These are phyloP conservation scores for Ascochyta koolunga DNA, from an alignment of 2,329 filamentous ascomycete species.

Conservation along the genomic window DNA sequence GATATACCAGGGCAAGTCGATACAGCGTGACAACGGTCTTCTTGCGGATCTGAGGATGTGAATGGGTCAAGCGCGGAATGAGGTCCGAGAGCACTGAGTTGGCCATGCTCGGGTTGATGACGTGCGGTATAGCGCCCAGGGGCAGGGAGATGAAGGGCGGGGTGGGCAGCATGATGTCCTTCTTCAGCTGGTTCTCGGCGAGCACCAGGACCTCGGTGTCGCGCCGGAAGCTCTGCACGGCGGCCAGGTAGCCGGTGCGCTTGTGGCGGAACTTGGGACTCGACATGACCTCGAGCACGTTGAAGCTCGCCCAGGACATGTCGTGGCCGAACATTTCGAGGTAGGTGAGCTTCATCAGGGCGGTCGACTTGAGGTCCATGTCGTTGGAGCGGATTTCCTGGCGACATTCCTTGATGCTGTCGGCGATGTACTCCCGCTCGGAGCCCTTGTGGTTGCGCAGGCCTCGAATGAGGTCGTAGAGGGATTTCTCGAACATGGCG, in stretches of 20 bases:
- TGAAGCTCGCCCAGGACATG: conserved; percentile 99
- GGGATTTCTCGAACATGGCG: conserved; percentile 94
- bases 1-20: conserved; percentile 91
- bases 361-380: conserved; percentile 97
- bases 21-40: conserved; percentile 97
- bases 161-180: conserved; percentile 78
- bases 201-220: conserved; percentile 98
- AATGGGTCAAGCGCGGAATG: conserved; percentile 84
- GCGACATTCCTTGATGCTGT: conserved; percentile 93
- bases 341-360: conserved; percentile 93
- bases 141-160: conserved; percentile 83
- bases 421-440: conserved; percentile 93
- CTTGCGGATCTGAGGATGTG: conserved; percentile 83
- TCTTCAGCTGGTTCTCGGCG: conserved; percentile 95
- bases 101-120: conserved; percentile 90
- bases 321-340: conserved; percentile 99
- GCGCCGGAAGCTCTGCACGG: conserved; percentile 92
- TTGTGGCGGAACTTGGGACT: conserved; percentile 94
- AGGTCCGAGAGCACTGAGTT: conserved; percentile 88
- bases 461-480: conserved; percentile 97
- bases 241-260: conserved; percentile 90
- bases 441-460: conserved; percentile 93
- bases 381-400: conserved; percentile 90
- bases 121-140: conserved; percentile 87
- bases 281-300: conserved; percentile 98